Evolutionary conservation across 257 asterid species (phyloP).

Genomic region (Solanum appendiculatum): DNA sequence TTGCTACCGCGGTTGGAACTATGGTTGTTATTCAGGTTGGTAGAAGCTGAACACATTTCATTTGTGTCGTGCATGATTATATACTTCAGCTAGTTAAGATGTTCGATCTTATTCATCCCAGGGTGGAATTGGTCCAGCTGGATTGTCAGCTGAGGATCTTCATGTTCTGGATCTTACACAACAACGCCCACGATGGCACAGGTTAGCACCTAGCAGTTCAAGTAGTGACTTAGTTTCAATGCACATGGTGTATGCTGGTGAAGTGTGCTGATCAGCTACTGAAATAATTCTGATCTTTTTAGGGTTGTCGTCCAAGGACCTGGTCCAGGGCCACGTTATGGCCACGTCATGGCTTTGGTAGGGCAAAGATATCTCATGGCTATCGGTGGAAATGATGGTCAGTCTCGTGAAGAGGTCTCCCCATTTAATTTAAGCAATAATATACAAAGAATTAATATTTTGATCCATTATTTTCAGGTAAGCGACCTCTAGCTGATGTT

Average conservation of each 20-base stretch:
- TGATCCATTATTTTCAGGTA: conserved; percentile 47
- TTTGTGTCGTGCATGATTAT: background rate
- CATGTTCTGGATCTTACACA: conserved; percentile 96
- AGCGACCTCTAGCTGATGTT: conserved; percentile 97
- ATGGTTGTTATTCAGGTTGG: conserved; percentile 99
- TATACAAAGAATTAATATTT: conserved; percentile 2
- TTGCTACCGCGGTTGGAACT: conserved; percentile 98
- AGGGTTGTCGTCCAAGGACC: conserved; percentile 99
- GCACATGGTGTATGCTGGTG: conserved; percentile 1
- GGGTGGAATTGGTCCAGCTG: conserved; percentile 99
- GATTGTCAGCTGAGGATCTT: conserved; percentile 97
- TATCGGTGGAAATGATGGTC: conserved; percentile 99
- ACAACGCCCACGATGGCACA: conserved; percentile 96
- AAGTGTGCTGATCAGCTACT: background rate
- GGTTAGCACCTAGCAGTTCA: conserved; percentile 33
- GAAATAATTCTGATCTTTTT: background rate
- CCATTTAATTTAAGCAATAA: background rate
- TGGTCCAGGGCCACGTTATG: conserved; percentile 99
- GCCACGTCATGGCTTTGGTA: conserved; percentile 99
- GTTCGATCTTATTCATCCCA: conserved; percentile 17
- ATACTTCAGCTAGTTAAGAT: background rate
- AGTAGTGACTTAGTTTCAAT: background rate
- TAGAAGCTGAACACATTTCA: background rate
- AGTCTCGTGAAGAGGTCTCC: conserved; percentile 13
- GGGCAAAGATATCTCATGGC: conserved; percentile 99